A percentile compares a stretch with the other conserved stretches of the same genome.
phyloP scores from a whole-genome alignment of 805 yeast species.

The Deakozyma indianensis region DNA sequence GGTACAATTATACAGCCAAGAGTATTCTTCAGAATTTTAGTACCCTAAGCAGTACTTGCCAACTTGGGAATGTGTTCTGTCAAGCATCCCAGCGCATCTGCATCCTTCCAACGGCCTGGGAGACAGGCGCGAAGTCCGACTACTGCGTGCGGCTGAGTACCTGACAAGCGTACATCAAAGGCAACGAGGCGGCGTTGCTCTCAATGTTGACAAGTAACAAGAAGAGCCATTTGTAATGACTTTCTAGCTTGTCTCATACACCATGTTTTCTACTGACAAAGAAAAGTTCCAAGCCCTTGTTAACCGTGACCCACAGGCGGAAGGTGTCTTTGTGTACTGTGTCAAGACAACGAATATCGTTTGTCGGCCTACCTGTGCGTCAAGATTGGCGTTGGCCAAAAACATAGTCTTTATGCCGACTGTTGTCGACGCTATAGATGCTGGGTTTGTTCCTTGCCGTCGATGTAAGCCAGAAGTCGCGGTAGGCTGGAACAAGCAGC shows the following conservation, averaged over 20 bases:
- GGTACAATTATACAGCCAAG: too few relatives aligned
- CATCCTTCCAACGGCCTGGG: too few relatives aligned
- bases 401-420: not conserved
- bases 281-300: not conserved
- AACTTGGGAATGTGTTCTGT: too few relatives aligned
- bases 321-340: not conserved
- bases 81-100: too few relatives aligned
- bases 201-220: not conserved
- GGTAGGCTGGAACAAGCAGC: constrained; percentile 2
- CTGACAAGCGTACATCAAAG: too few relatives aligned
- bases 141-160: too few relatives aligned
- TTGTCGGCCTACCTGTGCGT: not conserved
- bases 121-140: too few relatives aligned
- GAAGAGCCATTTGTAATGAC: not conserved
- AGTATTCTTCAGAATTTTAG: too few relatives aligned
- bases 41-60: too few relatives aligned
- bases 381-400: not conserved
- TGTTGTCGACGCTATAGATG: not conserved
- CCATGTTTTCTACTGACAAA: not conserved
- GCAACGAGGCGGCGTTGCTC: not conserved
- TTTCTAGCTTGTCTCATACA: not conserved
- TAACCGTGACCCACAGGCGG: not conserved
- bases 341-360: not conserved
- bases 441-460: not conserved
- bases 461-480: not conserved